Evolutionary conservation across 1,284 basidiomycete genomes (phyloP), one percentile per base, ranked within the genome.

Genomic region (Bondarzewia mesenterica): DNA sequence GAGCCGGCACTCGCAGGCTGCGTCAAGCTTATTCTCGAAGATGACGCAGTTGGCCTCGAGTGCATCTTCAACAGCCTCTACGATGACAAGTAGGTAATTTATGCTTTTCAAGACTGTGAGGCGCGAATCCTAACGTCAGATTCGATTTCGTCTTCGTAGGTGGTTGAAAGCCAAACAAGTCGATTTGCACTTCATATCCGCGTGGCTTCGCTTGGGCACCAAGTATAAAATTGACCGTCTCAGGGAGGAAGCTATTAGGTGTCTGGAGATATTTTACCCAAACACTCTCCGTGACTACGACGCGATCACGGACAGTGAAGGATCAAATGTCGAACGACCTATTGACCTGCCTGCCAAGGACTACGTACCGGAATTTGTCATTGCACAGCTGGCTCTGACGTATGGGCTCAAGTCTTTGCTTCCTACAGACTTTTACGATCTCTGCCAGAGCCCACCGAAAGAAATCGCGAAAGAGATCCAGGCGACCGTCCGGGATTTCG

Each of bases 371-470:
- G 46, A 42, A 14, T 45, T 51, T 12, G 42, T 35, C 3, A 51
- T 52, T 22, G 47, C 54, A 16, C 27, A 40, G 18, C 41, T 56
- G n/a, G 54, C 53, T 5, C 46, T 53, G 14, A 18, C 42, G 10
- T 44, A 48, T n/a, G 49, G 50, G 22, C 45, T 51, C 7, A 20
- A 29, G 8, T n/a, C 15, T 1, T 15, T 56, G 10, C 29, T 54
- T 14, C 50, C 52, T 4, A 23, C 42, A 10, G 53, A 50, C 7
- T 49, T 56, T 32, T 52, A 50, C 48, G 32, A 26, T 15, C 52
- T 49, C 50, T 44, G 42, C 32, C 41, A 35, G 16, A 10, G 21
- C n/a, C 12, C 12, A 43, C 23, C 25, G 15, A 21, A 32, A 14
- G 14, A 16, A 12, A 26, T 35, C 16, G 12, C 14, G 16, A 10